Evolutionary conservation across 768 basidiomycete species (phyloP).

Genomic region (Phaffia tasmanica): DNA sequence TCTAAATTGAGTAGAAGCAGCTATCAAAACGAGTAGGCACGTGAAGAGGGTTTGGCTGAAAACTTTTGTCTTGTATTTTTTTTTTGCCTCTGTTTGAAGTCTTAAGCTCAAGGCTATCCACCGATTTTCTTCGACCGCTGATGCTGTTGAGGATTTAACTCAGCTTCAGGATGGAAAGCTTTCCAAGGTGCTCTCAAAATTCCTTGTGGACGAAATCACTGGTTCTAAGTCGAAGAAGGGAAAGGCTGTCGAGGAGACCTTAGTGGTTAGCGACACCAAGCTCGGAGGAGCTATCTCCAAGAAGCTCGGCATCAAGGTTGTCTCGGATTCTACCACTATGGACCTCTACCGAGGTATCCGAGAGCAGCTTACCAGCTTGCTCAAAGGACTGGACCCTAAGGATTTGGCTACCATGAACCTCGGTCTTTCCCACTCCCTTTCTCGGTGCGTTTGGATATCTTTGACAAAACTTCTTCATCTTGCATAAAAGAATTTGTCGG

Average conservation of each 20-base stretch:
- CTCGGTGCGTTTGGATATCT: slow-evolving; percentile 48
- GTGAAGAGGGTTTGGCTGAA: background rate
- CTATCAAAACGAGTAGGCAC: too few relatives aligned
- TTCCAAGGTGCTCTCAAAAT: slow-evolving; percentile 84
- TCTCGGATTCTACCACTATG: slow-evolving; percentile 47
- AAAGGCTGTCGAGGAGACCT: slow-evolving; percentile 58
- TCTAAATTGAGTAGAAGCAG: background rate
- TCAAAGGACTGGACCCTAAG: slow-evolving; percentile 84
- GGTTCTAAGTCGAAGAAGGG: slow-evolving; percentile 60
- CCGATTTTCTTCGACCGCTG: slow-evolving; percentile 90
- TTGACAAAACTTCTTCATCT: background rate
- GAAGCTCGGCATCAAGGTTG: slow-evolving; percentile 82
- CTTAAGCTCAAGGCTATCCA: slow-evolving; percentile 90
- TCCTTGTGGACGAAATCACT: slow-evolving; percentile 49
- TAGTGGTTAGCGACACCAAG: slow-evolving; percentile 75
- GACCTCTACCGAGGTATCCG: slow-evolving; percentile 97
- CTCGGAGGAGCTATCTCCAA: slow-evolving; percentile 90
- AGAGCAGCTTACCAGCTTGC: slow-evolving; percentile 67
- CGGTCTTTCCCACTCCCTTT: slow-evolving; percentile 92
- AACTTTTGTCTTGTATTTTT: background rate
- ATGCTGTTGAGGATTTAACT: slow-evolving; percentile 92
- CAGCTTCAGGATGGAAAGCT: slow-evolving; percentile 85
- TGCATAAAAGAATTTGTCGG: background rate
- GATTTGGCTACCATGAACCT: slow-evolving; percentile 95
- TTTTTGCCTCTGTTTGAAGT: slow-evolving; percentile 40